Evolutionary conservation across 257 asterid genomes (phyloP), one percentile per base, ranked within the genome.

Genomic region (Solanum infundibuliforme): DNA sequence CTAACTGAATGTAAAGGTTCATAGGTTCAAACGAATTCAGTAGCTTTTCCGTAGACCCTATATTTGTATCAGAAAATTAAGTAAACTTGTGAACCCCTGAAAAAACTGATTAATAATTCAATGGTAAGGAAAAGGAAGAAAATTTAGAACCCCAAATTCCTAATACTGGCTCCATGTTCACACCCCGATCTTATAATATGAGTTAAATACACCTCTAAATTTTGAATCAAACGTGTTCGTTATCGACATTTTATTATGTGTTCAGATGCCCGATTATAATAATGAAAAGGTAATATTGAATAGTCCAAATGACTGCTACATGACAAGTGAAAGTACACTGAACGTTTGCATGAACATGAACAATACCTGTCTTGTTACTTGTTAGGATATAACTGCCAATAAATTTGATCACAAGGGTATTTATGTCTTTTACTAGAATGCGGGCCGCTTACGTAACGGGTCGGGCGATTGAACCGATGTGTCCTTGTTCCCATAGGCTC

Each of bases 361-460:
- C 48, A 83, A 79, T 83, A 25, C 43, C 12, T 14, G 25, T 35
- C 69, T 58, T 27, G 10, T 76, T 48, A 46, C 32, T 34, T 32
- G 23, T 1, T 23, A 25, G 84, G 84, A 46, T 86, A 18, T 25
- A 58, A 36, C 27, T 8, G 38, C 7, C 1, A 87, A 87, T 58
- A 60, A 8, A 10, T 27, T 13, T 9, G 10, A 5, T 9, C 1
- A 16, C 18, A 3, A 16, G 68, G 68, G 23, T 81, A 81, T 27
- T 29, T 81, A 8, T 16, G 85, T 81, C 68, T 27, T 81, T 46
- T 8, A 11, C 0, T 0, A 48, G 39, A 55, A 43, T 68, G 83
- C 92, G 89, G 89, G 89, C 88, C 85, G 88, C 83, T 52, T 55
- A 90, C 89, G 88, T 62, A 90, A 88, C 88, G 92, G 90, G 85